A percentile compares a stretch with the other conserved stretches of the same genome.
phyloP scores from a whole-genome alignment of 345 rosid species.

The Citrus mangshanensis region DNA sequence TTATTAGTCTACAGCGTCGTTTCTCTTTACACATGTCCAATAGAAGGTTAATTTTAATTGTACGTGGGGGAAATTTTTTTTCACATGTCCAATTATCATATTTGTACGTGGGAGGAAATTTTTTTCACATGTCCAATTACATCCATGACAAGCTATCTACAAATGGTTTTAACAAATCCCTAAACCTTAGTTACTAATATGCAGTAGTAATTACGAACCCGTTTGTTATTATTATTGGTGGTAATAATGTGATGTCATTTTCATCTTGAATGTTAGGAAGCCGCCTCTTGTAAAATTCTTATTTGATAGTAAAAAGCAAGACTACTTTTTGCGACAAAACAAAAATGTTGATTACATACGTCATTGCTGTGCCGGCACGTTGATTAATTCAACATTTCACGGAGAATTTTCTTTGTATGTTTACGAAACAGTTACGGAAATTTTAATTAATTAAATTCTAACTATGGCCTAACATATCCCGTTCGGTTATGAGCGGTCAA shows the following conservation, averaged over 20 bases:
- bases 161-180: not conserved
- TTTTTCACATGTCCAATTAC: too few species aligned
- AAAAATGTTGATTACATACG: not conserved
- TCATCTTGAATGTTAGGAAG: conserved; percentile 1
- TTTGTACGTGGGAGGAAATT: too few species aligned
- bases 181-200: not conserved
- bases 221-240: not conserved
- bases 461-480: not conserved
- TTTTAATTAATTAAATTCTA: not conserved
- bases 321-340: not conserved
- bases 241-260: not conserved
- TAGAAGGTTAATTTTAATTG: too few species aligned
- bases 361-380: not conserved
- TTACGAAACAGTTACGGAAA: not conserved
- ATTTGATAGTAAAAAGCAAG: not conserved
- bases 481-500: not conserved
- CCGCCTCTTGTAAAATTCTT: not conserved
- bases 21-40: too few species aligned
- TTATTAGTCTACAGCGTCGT: too few species aligned
- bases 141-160: not conserved
- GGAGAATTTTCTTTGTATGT: not conserved
- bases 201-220: not conserved
- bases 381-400: not conserved
- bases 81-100: too few species aligned
- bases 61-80: too few species aligned